Evolutionary conservation across 2,329 filamentous ascomycete genomes (phyloP).

Genomic region (Colletotrichum limetticola): DNA sequence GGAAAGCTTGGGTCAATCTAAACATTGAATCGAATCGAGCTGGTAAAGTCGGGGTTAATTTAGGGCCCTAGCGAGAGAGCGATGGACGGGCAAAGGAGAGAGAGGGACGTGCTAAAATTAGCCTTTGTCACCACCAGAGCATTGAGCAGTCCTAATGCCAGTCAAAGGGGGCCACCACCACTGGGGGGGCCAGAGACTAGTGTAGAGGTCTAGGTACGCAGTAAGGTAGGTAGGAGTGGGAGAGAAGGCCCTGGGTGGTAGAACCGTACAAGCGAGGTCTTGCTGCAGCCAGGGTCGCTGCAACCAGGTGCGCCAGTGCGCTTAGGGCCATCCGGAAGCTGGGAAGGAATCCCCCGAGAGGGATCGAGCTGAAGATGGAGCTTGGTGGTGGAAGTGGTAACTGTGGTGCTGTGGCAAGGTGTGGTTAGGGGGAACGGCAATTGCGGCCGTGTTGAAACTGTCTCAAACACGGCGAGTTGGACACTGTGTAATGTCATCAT

Average conservation of each 20-base stretch:
- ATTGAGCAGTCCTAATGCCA: no score
- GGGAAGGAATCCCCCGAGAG: background rate
- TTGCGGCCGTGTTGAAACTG: background rate
- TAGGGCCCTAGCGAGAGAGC: constrained; percentile 7
- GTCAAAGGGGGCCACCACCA: background rate
- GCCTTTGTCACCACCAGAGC: constrained; percentile 9
- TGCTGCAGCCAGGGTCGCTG: constrained; percentile 10
- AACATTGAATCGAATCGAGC: constrained; percentile 1
- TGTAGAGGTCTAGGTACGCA: no score
- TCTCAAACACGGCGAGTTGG: background rate
- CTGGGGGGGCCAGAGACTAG: no score
- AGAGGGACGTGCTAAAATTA: constrained; percentile 22
- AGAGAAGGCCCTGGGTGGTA: no score
- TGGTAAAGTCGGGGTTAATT: constrained; percentile 9
- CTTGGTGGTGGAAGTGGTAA: background rate
- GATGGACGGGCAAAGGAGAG: background rate
- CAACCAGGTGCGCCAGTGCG: constrained; percentile 11
- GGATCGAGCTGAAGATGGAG: background rate
- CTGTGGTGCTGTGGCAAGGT: no score
- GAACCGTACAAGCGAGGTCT: background rate
- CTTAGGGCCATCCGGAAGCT: background rate
- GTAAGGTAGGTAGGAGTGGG: no score
- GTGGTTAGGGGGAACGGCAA: background rate
- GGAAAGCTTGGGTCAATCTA: constrained; percentile 23
- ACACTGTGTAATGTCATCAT: constrained; percentile 25